Conservation (phyloP, 2,329 filamentous ascomycete species). For the Cladophialophora yegresii region DNA sequence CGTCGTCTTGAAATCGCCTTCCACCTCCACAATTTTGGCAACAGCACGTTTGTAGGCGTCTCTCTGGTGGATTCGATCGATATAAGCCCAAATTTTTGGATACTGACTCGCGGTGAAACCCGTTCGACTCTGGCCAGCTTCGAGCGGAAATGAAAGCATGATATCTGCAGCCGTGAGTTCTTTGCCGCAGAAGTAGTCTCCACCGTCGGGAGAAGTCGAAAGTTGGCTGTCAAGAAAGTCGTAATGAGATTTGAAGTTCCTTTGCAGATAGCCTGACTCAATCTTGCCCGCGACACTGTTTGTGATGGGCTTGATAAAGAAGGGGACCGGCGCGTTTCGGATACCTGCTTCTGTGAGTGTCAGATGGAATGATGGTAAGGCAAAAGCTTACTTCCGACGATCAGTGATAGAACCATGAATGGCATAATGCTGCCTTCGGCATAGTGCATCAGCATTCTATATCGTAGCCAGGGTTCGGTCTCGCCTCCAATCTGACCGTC, state of each 20-base stretch:
- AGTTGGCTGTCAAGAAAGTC: conserved; percentile 51
- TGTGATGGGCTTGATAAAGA: conserved; percentile 69
- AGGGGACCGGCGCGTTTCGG: conserved; percentile 60
- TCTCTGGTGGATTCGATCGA: conserved; percentile 42
- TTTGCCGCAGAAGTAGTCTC: conserved; percentile 48
- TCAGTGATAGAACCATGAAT: conserved; percentile 63
- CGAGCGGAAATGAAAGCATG: conserved; percentile 51
- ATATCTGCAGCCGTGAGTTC: conserved; percentile 51
- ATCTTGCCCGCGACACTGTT: conserved; percentile 54
- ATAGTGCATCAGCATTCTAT: conserved; percentile 77
- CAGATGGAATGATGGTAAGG: neutral
- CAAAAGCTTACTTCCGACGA: conserved; percentile 57
- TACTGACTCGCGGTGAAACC: conserved; percentile 43
- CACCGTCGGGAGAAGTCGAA: conserved; percentile 45
- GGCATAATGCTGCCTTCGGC: conserved; percentile 82
- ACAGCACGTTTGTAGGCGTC: conserved; percentile 47
- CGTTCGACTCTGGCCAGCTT: conserved; percentile 42
- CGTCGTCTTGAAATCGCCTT: conserved; percentile 40
- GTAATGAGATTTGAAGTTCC: conserved; percentile 47
- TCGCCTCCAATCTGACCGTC: conserved; percentile 60
- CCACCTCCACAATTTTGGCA: conserved; percentile 46
- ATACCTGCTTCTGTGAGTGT: conserved; percentile 43
- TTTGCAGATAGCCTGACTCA: conserved; percentile 44
- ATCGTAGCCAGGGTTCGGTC: conserved; percentile 62
- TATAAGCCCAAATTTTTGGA: conserved; percentile 44